Percentiles rank a stretch among this genome's conserved stretches.
Evolutionary conservation across 371 early-diverging fungal genomes (phyloP).

Genomic region (Lichtheimia hyalospora): DNA sequence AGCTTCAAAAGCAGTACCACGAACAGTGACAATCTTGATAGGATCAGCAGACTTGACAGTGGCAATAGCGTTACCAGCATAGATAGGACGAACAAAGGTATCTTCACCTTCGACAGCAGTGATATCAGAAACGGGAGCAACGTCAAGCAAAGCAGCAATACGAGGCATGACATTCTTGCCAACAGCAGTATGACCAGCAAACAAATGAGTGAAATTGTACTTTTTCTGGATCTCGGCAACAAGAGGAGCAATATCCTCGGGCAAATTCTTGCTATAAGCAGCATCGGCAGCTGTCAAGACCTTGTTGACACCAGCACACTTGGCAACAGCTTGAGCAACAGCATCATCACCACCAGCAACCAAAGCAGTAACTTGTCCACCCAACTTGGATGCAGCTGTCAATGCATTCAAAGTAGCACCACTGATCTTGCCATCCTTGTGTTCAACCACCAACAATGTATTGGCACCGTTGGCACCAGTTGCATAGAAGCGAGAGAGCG

Average conservation of each 20-base stretch:
- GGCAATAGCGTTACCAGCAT: conserved; percentile 97
- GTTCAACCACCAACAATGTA: conserved; percentile 89
- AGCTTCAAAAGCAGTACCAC: conserved; percentile 90
- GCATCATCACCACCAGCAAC: conserved; percentile 81
- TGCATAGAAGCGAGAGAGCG: conserved; percentile 58
- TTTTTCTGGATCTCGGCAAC: conserved; percentile 74
- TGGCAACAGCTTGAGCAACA: conserved; percentile 71
- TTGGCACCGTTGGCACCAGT: conserved; percentile 58
- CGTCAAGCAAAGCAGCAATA: conserved; percentile 90
- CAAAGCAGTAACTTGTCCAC: conserved; percentile 83
- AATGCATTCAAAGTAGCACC: conserved; percentile 86
- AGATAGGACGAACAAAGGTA: conserved; percentile 96
- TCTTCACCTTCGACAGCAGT: conserved; percentile 76
- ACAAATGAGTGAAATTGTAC: conserved; percentile 79
- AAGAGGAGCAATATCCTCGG: conserved; percentile 84
- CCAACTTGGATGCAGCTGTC: conserved; percentile 82
- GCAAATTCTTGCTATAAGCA: conserved; percentile 75
- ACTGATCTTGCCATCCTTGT: conserved; percentile 75
- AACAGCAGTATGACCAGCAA: conserved; percentile 86
- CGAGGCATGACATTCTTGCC: conserved; percentile 95
- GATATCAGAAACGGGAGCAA: conserved; percentile 91
- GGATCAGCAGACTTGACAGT: conserved; percentile 89
- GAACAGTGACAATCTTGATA: conserved; percentile 89
- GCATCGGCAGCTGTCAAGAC: conserved; percentile 84
- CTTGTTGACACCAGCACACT: conserved; percentile 76